These are phyloP conservation scores for Mycena filopes DNA, from an alignment of 768 basidiomycete species.

Conservation along the genomic window DNA sequence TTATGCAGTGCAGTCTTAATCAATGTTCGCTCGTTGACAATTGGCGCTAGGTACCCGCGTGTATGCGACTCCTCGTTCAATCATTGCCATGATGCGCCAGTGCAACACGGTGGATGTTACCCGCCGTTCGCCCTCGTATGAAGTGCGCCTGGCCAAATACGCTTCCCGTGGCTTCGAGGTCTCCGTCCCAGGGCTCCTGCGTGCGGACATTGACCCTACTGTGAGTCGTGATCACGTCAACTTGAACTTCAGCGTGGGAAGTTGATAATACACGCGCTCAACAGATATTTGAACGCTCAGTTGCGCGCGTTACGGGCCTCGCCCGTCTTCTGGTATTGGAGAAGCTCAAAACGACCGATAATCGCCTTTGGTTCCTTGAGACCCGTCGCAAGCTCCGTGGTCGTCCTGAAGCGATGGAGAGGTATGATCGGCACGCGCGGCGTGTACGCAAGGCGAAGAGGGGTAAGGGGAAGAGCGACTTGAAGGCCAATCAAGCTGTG, in stretches of 20 bases:
- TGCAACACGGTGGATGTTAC: conserved; percentile 71
- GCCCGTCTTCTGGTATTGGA: conserved; percentile 72
- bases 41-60: conserved; percentile 53
- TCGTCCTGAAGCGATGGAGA: too few species aligned
- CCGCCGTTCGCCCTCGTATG: conserved; percentile 72
- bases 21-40: neutral
- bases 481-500: conserved; percentile 55
- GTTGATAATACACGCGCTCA: too few species aligned
- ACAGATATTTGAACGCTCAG: conserved; percentile 72
- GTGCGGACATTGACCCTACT: conserved; percentile 67
- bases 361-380: conserved; percentile 58
- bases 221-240: conserved; percentile 51
- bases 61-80: conserved; percentile 68
- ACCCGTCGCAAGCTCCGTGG: conserved; percentile 61
- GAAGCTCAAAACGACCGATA: conserved; percentile 56
- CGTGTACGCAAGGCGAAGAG: conserved; percentile 42
- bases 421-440: too few species aligned
- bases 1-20: too few species aligned
- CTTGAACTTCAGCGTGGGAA: too few species aligned
- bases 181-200: conserved; percentile 61
- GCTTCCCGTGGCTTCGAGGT: conserved; percentile 65
- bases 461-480: conserved; percentile 65
- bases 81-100: conserved; percentile 74
- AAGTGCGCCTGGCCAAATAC: conserved; percentile 71
- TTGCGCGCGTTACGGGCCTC: conserved; percentile 65